Percentiles rank a stretch among this genome's conserved stretches.
Evolutionary conservation across 2,329 filamentous ascomycete species (phyloP).

Genomic region (Xylariaceae sp.): DNA sequence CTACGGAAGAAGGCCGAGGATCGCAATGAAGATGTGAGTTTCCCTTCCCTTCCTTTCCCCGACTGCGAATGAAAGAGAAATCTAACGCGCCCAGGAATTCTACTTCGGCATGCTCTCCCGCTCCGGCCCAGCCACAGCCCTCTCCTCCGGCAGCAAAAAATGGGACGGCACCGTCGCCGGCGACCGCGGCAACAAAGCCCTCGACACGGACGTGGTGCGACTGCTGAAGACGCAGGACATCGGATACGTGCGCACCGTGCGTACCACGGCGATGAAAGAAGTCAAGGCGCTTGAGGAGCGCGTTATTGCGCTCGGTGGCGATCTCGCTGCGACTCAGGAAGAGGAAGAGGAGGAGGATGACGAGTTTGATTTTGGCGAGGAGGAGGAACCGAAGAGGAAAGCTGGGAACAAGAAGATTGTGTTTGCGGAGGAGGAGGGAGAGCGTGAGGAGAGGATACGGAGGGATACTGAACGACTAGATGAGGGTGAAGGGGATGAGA

Average conservation of each 20-base stretch:
- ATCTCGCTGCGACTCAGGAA: slow-evolving; percentile 22
- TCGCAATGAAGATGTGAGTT: slow-evolving; percentile 67
- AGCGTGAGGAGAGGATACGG: slow-evolving; percentile 30
- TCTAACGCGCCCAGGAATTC: slow-evolving; percentile 41
- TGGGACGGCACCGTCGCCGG: slow-evolving; percentile 54
- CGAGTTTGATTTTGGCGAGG: slow-evolving; percentile 31
- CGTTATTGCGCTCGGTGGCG: slow-evolving; percentile 41
- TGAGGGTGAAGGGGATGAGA: slow-evolving; percentile 31
- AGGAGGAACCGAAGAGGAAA: slow-evolving; percentile 18
- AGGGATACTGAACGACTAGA: slow-evolving; percentile 18
- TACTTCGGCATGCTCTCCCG: slow-evolving; percentile 65
- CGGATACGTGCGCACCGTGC: slow-evolving; percentile 58
- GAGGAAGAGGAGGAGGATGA: slow-evolving; percentile 30
- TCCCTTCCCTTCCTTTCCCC: too few species aligned
- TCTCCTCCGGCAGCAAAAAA: slow-evolving; percentile 46
- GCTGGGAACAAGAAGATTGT: slow-evolving; percentile 42
- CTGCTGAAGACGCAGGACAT: slow-evolving; percentile 66
- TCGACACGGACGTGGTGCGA: slow-evolving; percentile 54
- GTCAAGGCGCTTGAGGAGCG: slow-evolving; percentile 51
- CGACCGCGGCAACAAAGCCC: slow-evolving; percentile 50
- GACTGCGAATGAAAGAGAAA: too few species aligned
- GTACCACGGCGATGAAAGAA: slow-evolving; percentile 55
- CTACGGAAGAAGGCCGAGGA: slow-evolving; percentile 58
- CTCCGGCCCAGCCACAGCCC: slow-evolving; percentile 47
- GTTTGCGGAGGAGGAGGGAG: slow-evolving; percentile 41